Evolutionary conservation across 139 green algal genomes (phyloP).

Genomic region (Dunaliella primolecta): DNA sequence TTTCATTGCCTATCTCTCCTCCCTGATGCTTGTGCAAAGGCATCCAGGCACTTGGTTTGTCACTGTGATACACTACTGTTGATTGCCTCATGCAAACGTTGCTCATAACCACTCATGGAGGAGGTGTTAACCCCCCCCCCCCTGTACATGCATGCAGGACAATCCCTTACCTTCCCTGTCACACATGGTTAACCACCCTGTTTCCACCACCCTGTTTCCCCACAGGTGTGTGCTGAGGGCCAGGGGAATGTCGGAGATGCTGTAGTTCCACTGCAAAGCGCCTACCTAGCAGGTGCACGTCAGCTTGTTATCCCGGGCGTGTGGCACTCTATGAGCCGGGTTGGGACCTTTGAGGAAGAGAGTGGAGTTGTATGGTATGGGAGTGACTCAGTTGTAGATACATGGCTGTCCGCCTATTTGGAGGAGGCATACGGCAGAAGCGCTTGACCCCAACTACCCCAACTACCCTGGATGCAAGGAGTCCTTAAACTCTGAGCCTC

Average conservation of each 20-base stretch:
- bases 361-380: slow-evolving; percentile 37
- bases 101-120: too few relatives aligned
- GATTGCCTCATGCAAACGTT: neutral
- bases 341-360: slow-evolving; percentile 59
- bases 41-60: too few relatives aligned
- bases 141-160: too few relatives aligned
- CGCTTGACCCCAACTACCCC: too few relatives aligned
- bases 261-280: slow-evolving; percentile 62
- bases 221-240: slow-evolving; percentile 42
- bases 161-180: too few relatives aligned
- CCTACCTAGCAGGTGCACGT: slow-evolving; percentile 50
- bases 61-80: neutral
- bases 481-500: too few relatives aligned
- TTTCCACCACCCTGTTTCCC: neutral
- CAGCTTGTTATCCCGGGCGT: slow-evolving; percentile 65
- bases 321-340: slow-evolving; percentile 58
- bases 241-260: slow-evolving; percentile 57
- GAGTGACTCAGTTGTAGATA: slow-evolving; percentile 26
- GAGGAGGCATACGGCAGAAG: slow-evolving; percentile 14
- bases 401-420: slow-evolving; percentile 23
- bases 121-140: too few relatives aligned
- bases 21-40: too few relatives aligned
- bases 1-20: too few relatives aligned
- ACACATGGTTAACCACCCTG: neutral
- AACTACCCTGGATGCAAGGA: too few relatives aligned